Evolutionary conservation across 73 alveolate genomes (phyloP).

Genomic region (Durusdinium trenchii): DNA sequence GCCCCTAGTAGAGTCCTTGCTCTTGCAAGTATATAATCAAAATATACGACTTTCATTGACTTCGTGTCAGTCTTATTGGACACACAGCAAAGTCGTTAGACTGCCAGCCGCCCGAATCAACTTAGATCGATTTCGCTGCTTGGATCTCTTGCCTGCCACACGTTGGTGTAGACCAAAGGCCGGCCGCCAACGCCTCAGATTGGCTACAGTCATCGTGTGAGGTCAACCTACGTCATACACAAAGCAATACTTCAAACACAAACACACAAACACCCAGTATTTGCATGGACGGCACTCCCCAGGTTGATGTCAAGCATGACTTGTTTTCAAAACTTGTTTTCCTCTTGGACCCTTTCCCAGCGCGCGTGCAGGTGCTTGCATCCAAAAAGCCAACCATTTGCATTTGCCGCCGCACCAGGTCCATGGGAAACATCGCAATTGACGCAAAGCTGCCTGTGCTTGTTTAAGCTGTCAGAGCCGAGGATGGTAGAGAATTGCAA

Average conservation of each 20-base stretch:
- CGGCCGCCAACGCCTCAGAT: constrained; percentile 63
- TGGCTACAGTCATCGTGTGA: no score
- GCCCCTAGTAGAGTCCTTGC: no score
- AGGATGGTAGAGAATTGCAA: background rate
- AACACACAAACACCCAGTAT: background rate
- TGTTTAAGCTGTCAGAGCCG: background rate
- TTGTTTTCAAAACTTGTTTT: background rate
- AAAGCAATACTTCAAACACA: background rate
- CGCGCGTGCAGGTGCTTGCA: background rate
- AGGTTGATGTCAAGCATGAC: no score
- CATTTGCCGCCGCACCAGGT: constrained; percentile 73
- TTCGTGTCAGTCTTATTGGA: no score
- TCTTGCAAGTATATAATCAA: no score
- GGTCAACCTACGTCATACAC: background rate
- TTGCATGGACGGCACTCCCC: background rate
- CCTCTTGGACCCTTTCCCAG: background rate
- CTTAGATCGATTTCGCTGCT: no score
- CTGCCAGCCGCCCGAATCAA: no score
- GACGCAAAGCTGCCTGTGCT: constrained; percentile 30
- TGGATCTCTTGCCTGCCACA: background rate
- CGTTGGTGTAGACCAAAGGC: constrained; percentile 70
- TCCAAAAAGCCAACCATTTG: constrained; percentile 67
- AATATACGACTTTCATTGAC: no score
- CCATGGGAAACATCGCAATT: constrained; percentile 54
- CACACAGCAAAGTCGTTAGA: no score